Percentiles rank a stretch among this genome's conserved stretches.
Conservation (phyloP, 75 land plant species). For the Larix kaempferi region DNA sequence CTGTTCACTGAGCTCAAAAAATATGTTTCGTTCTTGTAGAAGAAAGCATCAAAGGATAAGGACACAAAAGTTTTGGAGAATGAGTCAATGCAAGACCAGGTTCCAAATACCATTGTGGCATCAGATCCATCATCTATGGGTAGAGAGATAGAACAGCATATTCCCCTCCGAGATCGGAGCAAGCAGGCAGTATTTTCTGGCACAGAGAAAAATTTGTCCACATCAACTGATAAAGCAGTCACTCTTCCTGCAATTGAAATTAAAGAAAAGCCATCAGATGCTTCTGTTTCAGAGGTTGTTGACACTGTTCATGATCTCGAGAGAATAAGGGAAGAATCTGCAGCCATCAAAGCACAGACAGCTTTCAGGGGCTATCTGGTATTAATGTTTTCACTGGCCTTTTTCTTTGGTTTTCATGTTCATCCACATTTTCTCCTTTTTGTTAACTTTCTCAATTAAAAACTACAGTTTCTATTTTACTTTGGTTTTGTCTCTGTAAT, state of each 20-base stretch:
- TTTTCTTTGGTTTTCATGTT: neutral
- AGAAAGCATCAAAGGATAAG: conserved; percentile 23
- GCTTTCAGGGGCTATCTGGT: conserved; percentile 85
- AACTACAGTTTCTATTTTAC: neutral
- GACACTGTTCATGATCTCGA: conserved; percentile 17
- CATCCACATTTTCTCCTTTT: neutral
- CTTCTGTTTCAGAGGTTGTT: neutral
- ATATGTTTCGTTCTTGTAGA: neutral
- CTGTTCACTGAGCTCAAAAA: too few relatives aligned
- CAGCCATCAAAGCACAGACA: conserved; percentile 81
- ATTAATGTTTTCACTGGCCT: neutral
- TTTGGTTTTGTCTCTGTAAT: neutral
- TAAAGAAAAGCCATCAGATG: conserved; percentile 3
- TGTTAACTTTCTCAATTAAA: neutral
- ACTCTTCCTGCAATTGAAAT: conserved; percentile 9
- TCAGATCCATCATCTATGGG: conserved; percentile 17
- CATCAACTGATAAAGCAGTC: conserved; percentile 5
- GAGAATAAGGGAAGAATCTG: conserved; percentile 41
- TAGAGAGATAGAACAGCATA: conserved; percentile 10
- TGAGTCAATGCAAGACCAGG: conserved; percentile 9
- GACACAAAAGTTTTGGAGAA: conserved; percentile 11
- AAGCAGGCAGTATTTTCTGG: conserved; percentile 4
- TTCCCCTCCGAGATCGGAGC: conserved; percentile 3
- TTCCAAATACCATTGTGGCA: conserved; percentile 1
- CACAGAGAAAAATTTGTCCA: neutral